A percentile compares a stretch with the other conserved stretches of the same genome.
phyloP scores from a whole-genome alignment of 192 early-diverging fungal genomes.

The Gigaspora rosea region DNA sequence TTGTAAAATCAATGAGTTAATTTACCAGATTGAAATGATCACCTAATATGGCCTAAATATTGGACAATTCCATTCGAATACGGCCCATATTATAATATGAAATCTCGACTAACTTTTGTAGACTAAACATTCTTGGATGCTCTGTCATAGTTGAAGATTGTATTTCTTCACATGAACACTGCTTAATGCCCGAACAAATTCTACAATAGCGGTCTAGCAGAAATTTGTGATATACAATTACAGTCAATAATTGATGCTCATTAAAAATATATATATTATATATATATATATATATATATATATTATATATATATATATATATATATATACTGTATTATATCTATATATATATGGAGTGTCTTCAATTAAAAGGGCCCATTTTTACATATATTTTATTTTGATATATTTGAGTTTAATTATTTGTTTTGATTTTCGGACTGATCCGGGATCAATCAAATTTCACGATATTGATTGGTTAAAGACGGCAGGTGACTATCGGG shows the following conservation, averaged over 20 bases:
- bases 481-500: no score
- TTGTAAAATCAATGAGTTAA: not conserved
- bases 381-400: no score
- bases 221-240: not conserved
- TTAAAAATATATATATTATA: not conserved
- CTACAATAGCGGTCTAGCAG: conserved; percentile 68
- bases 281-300: no score
- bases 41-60: conserved; percentile 83
- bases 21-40: conserved; percentile 77
- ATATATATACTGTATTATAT: no score
- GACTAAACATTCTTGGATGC: conserved; percentile 84
- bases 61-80: conserved; percentile 93
- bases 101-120: conserved; percentile 95
- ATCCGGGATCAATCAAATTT: no score
- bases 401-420: no score
- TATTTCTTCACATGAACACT: conserved; percentile 89
- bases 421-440: no score
- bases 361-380: no score
- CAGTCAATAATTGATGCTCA: not conserved
- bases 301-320: no score
- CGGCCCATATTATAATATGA: conserved; percentile 97
- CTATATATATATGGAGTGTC: no score
- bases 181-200: conserved; percentile 87
- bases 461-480: no score
- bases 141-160: conserved; percentile 57